phyloP scores from a whole-genome alignment of 2,329 filamentous ascomycete species.

The Diplodia scrobiculata region DNA sequence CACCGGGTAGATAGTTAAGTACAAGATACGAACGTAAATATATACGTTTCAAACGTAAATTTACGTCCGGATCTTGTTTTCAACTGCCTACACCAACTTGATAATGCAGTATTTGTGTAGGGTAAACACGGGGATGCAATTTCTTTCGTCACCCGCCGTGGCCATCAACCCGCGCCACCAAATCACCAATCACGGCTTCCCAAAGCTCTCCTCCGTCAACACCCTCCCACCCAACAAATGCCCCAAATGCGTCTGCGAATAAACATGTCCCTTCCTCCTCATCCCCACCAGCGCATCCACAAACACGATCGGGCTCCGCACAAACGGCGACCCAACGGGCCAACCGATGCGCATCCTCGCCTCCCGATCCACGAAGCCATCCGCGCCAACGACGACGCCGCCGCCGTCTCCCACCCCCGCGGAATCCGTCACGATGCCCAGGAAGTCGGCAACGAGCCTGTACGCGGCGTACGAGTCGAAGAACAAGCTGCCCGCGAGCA shows the following conservation, averaged over 20 bases:
- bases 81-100: too few species aligned
- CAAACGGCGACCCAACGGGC: neutral
- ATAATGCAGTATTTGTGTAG: too few species aligned
- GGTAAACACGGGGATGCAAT: too few species aligned
- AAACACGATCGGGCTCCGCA: neutral
- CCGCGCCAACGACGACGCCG: neutral
- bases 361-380: neutral
- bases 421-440: neutral
- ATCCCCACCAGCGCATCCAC: neutral
- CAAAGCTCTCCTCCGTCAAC: slow-evolving; percentile 6
- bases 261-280: slow-evolving; percentile 14
- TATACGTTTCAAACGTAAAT: too few species aligned
- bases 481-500: slow-evolving; percentile 5
- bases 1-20: too few species aligned
- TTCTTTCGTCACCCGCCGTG: too few species aligned
- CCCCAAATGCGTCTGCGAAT: slow-evolving; percentile 7
- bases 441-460: neutral
- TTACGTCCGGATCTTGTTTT: too few species aligned
- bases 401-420: neutral
- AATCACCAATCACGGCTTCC: neutral
- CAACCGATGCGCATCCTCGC: neutral
- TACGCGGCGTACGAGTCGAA: neutral
- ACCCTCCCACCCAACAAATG: neutral
- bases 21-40: too few species aligned
- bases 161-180: neutral